phyloP scores from a whole-genome alignment of 2,329 filamentous ascomycete genomes.

The Aspergillus pseudoterreus region DNA sequence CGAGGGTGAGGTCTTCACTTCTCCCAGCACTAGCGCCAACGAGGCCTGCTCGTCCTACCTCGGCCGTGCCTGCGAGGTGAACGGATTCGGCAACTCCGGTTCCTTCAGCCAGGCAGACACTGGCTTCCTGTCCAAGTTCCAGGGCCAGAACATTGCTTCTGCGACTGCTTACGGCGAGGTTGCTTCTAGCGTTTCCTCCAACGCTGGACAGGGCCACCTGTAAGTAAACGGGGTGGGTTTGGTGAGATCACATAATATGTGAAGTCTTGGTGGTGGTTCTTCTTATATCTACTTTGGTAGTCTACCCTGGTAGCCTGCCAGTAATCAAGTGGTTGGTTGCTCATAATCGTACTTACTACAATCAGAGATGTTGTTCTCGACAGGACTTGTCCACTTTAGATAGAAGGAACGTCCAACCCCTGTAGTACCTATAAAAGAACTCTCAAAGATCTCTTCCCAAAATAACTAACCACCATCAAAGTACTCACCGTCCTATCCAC shows the following conservation, averaged over 20 bases:
- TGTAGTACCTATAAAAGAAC: too few species aligned
- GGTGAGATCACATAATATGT: neutral
- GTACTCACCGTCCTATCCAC: too few species aligned
- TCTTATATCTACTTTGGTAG: neutral
- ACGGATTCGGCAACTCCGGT: slow-evolving; percentile 43
- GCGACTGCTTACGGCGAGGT: slow-evolving; percentile 35
- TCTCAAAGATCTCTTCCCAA: too few species aligned
- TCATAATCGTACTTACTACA: too few species aligned
- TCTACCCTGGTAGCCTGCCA: too few species aligned
- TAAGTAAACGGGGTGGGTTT: slow-evolving; percentile 16
- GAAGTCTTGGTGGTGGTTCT: neutral
- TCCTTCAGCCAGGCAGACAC: slow-evolving; percentile 40
- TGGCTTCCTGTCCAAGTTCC: slow-evolving; percentile 49
- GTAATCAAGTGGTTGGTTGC: too few species aligned
- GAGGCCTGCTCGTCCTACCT: slow-evolving; percentile 43
- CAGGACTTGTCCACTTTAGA: too few species aligned
- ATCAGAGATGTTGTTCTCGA: too few species aligned
- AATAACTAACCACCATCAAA: too few species aligned
- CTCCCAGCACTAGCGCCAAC: slow-evolving; percentile 34
- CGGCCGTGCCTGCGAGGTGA: slow-evolving; percentile 51
- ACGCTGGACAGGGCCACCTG: slow-evolving; percentile 48
- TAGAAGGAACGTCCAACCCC: too few species aligned
- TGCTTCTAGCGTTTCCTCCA: slow-evolving; percentile 36
- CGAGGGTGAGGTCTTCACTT: slow-evolving; percentile 40
- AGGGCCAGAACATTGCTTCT: slow-evolving; percentile 51